phyloP scores from a whole-genome alignment of 2,329 filamentous ascomycete genomes.

The Calonectria honghensis region DNA sequence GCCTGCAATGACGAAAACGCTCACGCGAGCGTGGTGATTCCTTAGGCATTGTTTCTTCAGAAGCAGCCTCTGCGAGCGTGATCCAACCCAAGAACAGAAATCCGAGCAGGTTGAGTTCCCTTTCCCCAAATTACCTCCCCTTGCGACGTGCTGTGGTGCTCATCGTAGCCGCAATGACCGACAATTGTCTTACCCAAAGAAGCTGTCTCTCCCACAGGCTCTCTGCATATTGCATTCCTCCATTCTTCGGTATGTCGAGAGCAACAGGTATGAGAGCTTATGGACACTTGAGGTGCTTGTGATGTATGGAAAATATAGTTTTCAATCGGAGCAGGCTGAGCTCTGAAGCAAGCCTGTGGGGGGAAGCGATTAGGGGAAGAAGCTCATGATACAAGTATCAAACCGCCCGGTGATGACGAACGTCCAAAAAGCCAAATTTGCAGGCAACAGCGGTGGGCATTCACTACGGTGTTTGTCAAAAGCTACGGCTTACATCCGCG shows the following conservation, averaged over 20 bases:
- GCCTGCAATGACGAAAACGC: slow-evolving; percentile 54
- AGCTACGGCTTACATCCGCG: slow-evolving; percentile 52
- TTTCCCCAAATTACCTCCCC: slow-evolving; percentile 22
- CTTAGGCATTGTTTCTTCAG: slow-evolving; percentile 40
- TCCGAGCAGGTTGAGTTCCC: slow-evolving; percentile 64
- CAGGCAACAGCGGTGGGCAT: slow-evolving; percentile 65
- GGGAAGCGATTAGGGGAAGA: not conserved
- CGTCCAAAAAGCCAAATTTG: slow-evolving; percentile 76
- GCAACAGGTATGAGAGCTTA: not conserved
- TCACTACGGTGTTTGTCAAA: slow-evolving; percentile 36
- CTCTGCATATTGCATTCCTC: slow-evolving; percentile 7
- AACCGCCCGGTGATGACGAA: slow-evolving; percentile 70
- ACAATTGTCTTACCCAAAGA: slow-evolving; percentile 50
- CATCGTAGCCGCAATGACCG: slow-evolving; percentile 62
- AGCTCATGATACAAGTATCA: slow-evolving; percentile 39
- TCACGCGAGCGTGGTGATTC: slow-evolving; percentile 53
- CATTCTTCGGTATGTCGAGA: not conserved
- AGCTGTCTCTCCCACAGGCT: slow-evolving; percentile 42
- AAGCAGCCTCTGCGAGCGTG: slow-evolving; percentile 47
- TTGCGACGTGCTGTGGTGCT: slow-evolving; percentile 32
- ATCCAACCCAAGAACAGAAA: slow-evolving; percentile 68
- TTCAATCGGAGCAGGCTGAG: slow-evolving; percentile 72
- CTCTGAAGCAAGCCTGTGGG: slow-evolving; percentile 22
- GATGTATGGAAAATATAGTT: slow-evolving; percentile 67
- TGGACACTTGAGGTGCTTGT: slow-evolving; percentile 47